Percentiles rank a stretch among this genome's conserved stretches.
phyloP scores from a whole-genome alignment of 257 asterid species.

The Solanum ahanhuiri region DNA sequence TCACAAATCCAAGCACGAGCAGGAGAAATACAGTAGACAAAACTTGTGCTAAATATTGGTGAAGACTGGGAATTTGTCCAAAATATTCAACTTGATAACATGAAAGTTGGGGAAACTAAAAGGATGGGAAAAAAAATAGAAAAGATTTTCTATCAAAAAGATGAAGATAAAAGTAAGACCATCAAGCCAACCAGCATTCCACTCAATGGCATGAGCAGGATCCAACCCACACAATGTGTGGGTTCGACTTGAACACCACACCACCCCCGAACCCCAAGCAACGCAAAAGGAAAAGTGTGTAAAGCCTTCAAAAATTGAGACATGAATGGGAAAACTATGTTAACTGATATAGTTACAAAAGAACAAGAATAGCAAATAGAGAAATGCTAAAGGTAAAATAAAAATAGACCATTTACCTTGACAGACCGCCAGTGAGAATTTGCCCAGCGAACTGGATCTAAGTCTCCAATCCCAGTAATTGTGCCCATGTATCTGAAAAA shows the following conservation, averaged over 20 bases:
- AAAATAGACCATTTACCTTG: constrained; percentile 36
- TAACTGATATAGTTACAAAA: neutral
- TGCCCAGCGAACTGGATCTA: constrained; percentile 89
- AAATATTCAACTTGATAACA: neutral
- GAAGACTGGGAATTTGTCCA: neutral
- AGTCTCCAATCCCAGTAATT: constrained; percentile 89
- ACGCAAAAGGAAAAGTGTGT: neutral
- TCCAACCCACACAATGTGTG: neutral
- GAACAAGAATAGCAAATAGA: neutral
- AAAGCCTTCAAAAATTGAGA: neutral
- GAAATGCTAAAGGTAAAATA: neutral
- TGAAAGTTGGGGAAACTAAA: neutral
- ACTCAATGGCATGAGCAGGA: neutral
- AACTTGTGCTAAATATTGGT: neutral
- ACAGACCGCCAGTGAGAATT: constrained; percentile 98
- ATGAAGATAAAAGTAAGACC: neutral
- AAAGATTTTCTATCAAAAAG: neutral
- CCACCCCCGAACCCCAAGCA: neutral
- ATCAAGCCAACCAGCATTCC: neutral
- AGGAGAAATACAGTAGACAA: neutral
- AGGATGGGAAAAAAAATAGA: neutral
- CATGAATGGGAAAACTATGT: neutral
- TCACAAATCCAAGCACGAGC: neutral
- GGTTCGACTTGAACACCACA: neutral
- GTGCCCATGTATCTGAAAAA: constrained; percentile 89